Base-by-base conservation (phyloP, 2,329 filamentous ascomycete genomes). In the Madurella mycetomatis region DNA sequence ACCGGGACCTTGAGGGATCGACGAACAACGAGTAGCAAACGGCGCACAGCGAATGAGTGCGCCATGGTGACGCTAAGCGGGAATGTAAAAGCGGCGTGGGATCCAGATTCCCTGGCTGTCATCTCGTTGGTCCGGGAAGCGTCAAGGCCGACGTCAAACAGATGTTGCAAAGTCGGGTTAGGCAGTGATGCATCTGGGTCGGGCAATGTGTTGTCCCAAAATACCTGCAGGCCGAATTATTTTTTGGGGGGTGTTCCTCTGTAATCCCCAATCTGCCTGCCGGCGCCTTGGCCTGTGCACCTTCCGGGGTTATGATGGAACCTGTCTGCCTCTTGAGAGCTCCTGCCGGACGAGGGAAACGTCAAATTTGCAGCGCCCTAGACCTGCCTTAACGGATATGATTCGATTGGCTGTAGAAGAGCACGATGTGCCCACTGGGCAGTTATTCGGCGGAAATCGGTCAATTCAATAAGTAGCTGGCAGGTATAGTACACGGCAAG, bases 1-100 rank as follows among this genome's bases (percentile, higher is more conserved):
- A 58, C 58, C 54, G 55, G 51, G 52, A 57, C 52, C n/a, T 54
- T 37, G 53, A 53, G 41, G 18, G 60, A 60, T 57, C 53, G 55
- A 48, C 59, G 58, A 58, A 46, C 45, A 39, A 53, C 42, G n/a
- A 25, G 31, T n/a, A 40, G 41, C 45, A 25, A 47, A 46, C 49
- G 47, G 39, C 16, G 39, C 39, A 53, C 40, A 45, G 31, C 37
- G 65, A 71, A 66, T 69, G 72, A 72, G 68, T 70, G 71, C 69
- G 69, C 60, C 43, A 34, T 53, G 45, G 48, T 68, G 67, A 69
- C 65, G 67, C 70, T 69, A 69, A 61, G 55, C 60, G 53, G 32
- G 57, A 49, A 55, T 58, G 62, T 60, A 68, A 69, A 68, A 68
- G 64, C 64, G 63, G 65, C 65, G 66, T 66, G 51, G 61, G 62